Evolutionary conservation across 2,329 filamentous ascomycete species (phyloP).

Genomic region (Diaporthe vexans): DNA sequence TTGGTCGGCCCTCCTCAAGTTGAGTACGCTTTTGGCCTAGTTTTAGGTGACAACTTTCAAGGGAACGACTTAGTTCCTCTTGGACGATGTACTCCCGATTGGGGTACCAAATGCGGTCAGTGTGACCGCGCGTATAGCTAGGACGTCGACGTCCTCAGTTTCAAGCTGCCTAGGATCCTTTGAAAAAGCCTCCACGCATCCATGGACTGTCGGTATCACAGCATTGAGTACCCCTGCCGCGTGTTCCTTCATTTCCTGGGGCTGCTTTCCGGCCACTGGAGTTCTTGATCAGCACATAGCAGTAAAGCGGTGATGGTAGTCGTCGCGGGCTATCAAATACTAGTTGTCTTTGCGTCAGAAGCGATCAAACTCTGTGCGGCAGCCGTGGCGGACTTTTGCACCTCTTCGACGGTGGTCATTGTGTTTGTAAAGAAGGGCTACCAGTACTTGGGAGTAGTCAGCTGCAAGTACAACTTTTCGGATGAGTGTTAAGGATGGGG

Average conservation of each 20-base stretch:
- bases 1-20: not conserved
- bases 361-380: conserved; percentile 26
- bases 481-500: not conserved
- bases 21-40: not conserved
- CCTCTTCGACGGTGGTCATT: conserved; percentile 23
- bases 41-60: too few relatives aligned
- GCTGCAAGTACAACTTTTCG: not conserved
- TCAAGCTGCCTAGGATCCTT: conserved; percentile 32
- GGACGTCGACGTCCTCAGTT: conserved; percentile 18
- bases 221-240: conserved; percentile 16
- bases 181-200: conserved; percentile 21
- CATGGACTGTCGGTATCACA: conserved; percentile 16
- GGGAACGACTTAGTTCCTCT: not conserved
- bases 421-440: not conserved
- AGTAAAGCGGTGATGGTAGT: not conserved
- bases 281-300: not conserved
- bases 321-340: not conserved
- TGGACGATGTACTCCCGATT: conserved; percentile 19
- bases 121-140: conserved; percentile 19
- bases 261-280: conserved; percentile 25
- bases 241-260: conserved; percentile 35
- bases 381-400: conserved; percentile 19
- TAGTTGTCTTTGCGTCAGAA: conserved; percentile 30
- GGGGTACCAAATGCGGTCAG: conserved; percentile 27
- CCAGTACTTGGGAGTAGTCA: too few relatives aligned